Conservation (phyloP, 768 basidiomycete species). For the Boletales sp. region DNA sequence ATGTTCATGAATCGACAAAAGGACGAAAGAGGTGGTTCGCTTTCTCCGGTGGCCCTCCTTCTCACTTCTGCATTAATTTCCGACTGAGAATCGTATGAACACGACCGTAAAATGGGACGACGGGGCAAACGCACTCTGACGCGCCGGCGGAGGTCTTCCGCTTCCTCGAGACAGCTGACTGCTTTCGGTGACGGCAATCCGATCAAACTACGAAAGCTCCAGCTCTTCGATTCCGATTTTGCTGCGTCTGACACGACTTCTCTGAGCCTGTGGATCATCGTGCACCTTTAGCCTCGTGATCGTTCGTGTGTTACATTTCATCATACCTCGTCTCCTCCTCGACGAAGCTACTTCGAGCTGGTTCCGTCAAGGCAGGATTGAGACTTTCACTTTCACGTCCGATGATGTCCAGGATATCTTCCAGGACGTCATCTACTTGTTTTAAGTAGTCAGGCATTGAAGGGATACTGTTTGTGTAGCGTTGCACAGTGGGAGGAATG, state of each 20-base stretch:
- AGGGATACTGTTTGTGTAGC: background rate
- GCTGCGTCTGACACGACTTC: background rate
- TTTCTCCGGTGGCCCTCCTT: background rate
- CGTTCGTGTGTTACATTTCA: background rate
- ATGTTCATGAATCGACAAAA: too few relatives aligned
- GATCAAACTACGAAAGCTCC: background rate
- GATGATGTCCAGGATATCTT: background rate
- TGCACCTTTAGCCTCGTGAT: background rate
- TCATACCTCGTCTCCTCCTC: background rate
- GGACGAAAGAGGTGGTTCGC: background rate
- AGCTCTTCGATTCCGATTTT: background rate
- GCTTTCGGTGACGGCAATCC: slow-evolving; percentile 6
- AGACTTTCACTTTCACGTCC: background rate
- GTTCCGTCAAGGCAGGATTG: background rate
- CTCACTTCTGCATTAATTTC: slow-evolving; percentile 1
- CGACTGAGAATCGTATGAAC: background rate
- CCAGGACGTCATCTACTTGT: background rate
- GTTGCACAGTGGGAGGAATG: background rate
- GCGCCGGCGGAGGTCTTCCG: slow-evolving; percentile 2
- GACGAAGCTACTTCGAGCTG: background rate
- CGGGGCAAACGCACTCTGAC: slow-evolving; percentile 1
- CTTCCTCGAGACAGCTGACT: background rate
- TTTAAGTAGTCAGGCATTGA: background rate
- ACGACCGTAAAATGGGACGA: background rate
- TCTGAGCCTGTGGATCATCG: background rate